Base-by-base conservation (phyloP, 2,329 filamentous ascomycete genomes). In the Aureobasidium sp. region DNA sequence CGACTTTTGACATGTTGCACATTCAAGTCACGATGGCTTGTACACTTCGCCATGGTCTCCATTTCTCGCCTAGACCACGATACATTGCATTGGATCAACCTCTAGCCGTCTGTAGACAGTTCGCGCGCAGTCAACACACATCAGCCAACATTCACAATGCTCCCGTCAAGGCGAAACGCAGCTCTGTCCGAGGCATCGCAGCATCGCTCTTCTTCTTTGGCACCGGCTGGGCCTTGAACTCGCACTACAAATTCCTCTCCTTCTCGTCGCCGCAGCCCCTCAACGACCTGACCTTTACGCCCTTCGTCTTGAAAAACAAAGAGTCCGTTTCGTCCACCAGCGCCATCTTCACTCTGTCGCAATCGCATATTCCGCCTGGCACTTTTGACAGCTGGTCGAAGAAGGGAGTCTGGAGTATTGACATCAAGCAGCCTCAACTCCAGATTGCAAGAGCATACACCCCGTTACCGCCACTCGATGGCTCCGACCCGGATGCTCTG, bases 401-500 rank as follows among this genome's bases (percentile, higher is more conserved):
- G 15, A 64, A 59, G 19, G 64, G 62, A 14, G 63, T 62, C 45
- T 96, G 91, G 88, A 91, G 88, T 65, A 87, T 97, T 37, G 89
- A 97, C 77, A 85, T 96, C 70, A 96, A 96, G 76, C 94, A 97
- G 76, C 94, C 94, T 2, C 87, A 96, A 72, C 77, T 97, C 62
- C 92, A 97, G 75, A 96, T 99, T 68, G 90, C 90, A 47, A 79
- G 94, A 64, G 86, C 91, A 62, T 99, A 99, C 75, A 97, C 94
- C 4, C 91, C 93, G 0, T 78, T 99, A 0, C 93, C 91, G 0
- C 81, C 85, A 0, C 50, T 66, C 3, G 62, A 63, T 17, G 68
- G 65, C 5, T 52, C 54, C 1, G 70, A 74, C 35, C 67, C 69
- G 29, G 65, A 71, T 6, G 73, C 78, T 45, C 64, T 96, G 60